phyloP scores from a whole-genome alignment of 1,284 basidiomycete species.

The Cutaneotrichosporon spelunceum region DNA sequence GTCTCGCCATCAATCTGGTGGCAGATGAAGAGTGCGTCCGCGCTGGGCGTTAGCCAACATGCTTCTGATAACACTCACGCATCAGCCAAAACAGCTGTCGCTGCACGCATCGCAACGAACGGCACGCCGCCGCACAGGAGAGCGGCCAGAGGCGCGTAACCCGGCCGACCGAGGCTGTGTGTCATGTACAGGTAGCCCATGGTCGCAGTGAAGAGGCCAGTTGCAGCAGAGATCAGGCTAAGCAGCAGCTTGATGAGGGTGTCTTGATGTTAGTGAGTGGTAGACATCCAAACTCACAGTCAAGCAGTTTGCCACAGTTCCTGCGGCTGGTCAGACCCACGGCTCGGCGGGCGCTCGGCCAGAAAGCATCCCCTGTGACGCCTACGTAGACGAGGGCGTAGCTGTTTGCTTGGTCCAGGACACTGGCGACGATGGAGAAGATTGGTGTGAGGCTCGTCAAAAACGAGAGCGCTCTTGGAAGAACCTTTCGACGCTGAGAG shows the following conservation, averaged over 20 bases:
- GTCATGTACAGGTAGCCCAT: slow-evolving; percentile 82
- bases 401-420: slow-evolving; percentile 71
- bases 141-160: slow-evolving; percentile 71
- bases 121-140: slow-evolving; percentile 74
- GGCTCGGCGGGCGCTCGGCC: slow-evolving; percentile 68
- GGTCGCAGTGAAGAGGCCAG: slow-evolving; percentile 73
- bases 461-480: slow-evolving; percentile 50
- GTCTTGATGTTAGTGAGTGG: slow-evolving; percentile 29
- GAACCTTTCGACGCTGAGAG: slow-evolving; percentile 35
- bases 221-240: slow-evolving; percentile 67
- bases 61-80: slow-evolving; percentile 54
- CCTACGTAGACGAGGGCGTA: slow-evolving; percentile 82
- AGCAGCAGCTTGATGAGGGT: slow-evolving; percentile 65
- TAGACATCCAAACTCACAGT: slow-evolving; percentile 40
- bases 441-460: slow-evolving; percentile 52
- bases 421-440: slow-evolving; percentile 56
- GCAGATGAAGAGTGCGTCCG: slow-evolving; percentile 81
- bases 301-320: slow-evolving; percentile 46
- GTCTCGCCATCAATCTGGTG: slow-evolving; percentile 80
- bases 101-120: slow-evolving; percentile 75
- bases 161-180: slow-evolving; percentile 71
- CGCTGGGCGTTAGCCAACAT: slow-evolving; percentile 25
- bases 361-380: slow-evolving; percentile 78
- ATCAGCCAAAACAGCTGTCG: slow-evolving; percentile 75
- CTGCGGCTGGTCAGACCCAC: slow-evolving; percentile 52